Base-by-base conservation (phyloP, 768 basidiomycete genomes). In the Termitomyces sp. region DNA sequence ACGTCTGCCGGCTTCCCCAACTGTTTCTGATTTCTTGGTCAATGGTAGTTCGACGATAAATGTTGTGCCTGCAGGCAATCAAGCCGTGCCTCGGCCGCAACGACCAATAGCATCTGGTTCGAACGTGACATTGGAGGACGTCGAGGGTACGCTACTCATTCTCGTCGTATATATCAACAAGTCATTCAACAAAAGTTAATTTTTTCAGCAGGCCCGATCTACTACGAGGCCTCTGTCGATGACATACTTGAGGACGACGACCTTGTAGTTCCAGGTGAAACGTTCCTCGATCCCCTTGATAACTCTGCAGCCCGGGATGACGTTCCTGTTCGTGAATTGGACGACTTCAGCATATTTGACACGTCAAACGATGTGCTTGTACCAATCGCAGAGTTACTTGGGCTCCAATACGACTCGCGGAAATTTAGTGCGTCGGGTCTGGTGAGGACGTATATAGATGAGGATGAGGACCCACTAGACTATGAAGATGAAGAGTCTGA, bases 251-350 rank as follows among this genome's bases (percentile, higher is more conserved):
- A 82, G 59, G 76, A 75, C 7, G 70, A 71, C 13, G 68, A 76
- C 49, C 61, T 83, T 14, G 65, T 71, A n/a, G 66, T 85, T 30
- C 70, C 71, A 30, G 79, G 79, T 33, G 84, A 84, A 69, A 71
- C 69, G 1, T 57, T 63, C 30, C 59, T 61, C 3, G 58, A 62
- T 7, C 59, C 55, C 41, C 50, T 55, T 5, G 71, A 60, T 53
- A 61, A 41, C 35, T 50, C 46, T 55, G 62, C 64, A 51, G 74
- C 70, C 43, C 75, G 76, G 18, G 65, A 68, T 7, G 74, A 75
- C 8, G 62, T 87, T 35, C 88, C 88, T 14, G 74, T 90, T 47
- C 81, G 88, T 7, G 62, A 78, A 0, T 73, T 90, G 9, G 70
- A 74, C 0, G 72, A 84, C 58, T 89, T 88, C 63, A 66, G 73